Evolutionary conservation across 2,329 filamentous ascomycete genomes (phyloP), one percentile per base, ranked within the genome.

Genomic region (Penicillium sp.): DNA sequence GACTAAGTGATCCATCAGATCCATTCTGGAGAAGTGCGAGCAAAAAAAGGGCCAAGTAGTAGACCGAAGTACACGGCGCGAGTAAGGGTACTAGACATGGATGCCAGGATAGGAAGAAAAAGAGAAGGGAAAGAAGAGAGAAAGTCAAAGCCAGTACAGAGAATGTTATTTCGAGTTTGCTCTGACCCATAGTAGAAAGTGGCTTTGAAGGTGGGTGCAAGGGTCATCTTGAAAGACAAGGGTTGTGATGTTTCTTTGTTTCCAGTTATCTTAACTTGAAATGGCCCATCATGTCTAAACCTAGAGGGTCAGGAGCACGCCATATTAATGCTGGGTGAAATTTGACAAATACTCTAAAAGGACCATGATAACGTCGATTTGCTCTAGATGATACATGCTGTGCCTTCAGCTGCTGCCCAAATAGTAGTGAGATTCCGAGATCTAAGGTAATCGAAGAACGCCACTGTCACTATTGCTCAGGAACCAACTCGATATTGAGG

Each of bases 1-100:
- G 20, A 45, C 23, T 27, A 63, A 44, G 20, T 48, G 35, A 22
- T 54, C 41, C 56, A 61, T 62, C 22, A 41, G 45, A 9, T 35
- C 11, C 14, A 31, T 37, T 6, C 14, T 29, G 20, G 22, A 7
- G 8, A 41, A 25, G 3, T 15, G 26, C 22, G 23, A 49, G 14
- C 31, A 12, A 26, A 37, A 49, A 5, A 25, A 14, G 23, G 22
- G 12, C 1, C 2, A 15, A 14, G 37, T 22, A 40, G 2, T 2
- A 40, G 18, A 22, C 18, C 6, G 33, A 9, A 11, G 18, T 20
- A 40, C 11, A 22, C 2, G 9, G 8, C 1, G 37, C 18, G 18
- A 6, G 37, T 40, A 40, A 12, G 9, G 2, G 33, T 12, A 18
- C 33, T 37, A 7, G 44, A 14, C 26, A 33, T 33, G 27, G 12